Percentiles rank a stretch among this genome's conserved stretches.
Conservation (phyloP, 352 stramenopile species). For the Blastocystis sp. region DNA sequence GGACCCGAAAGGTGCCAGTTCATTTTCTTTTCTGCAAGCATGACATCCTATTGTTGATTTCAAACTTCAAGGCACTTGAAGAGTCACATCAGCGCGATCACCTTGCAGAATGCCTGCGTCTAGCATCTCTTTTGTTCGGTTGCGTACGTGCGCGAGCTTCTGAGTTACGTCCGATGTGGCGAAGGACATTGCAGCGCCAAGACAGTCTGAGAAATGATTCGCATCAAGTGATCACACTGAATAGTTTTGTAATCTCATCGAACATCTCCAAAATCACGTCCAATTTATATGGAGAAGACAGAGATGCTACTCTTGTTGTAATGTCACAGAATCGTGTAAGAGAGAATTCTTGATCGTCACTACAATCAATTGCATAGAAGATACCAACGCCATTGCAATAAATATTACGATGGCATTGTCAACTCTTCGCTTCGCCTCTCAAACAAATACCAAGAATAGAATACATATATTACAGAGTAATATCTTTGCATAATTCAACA, state of each 20-base stretch:
- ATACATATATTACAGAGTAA: constrained; percentile 59
- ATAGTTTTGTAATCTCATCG: constrained; percentile 46
- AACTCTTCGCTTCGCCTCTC: constrained; percentile 21
- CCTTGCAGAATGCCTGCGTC: background rate
- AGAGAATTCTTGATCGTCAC: constrained; percentile 4
- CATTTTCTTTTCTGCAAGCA: constrained; percentile 44
- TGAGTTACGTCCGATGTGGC: constrained; percentile 52
- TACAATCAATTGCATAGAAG: background rate
- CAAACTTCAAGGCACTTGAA: background rate
- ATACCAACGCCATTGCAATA: background rate
- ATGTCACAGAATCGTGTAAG: background rate
- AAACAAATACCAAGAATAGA: constrained; percentile 2
- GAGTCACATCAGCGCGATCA: background rate
- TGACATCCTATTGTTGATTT: background rate
- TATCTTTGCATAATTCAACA: constrained; percentile 48
- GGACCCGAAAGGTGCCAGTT: constrained; percentile 41
- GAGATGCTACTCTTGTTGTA: background rate
- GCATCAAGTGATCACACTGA: background rate
- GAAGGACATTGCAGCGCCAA: constrained; percentile 45
- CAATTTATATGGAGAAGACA: background rate
- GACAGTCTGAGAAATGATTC: background rate
- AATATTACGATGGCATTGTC: background rate
- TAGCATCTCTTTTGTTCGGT: constrained; percentile 58
- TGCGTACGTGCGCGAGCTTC: constrained; percentile 25
- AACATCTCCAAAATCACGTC: constrained; percentile 17